Evolutionary conservation across 2,329 filamentous ascomycete species (phyloP), one percentile per base, ranked within the genome.

Genomic region (Chaetomium strumarium): DNA sequence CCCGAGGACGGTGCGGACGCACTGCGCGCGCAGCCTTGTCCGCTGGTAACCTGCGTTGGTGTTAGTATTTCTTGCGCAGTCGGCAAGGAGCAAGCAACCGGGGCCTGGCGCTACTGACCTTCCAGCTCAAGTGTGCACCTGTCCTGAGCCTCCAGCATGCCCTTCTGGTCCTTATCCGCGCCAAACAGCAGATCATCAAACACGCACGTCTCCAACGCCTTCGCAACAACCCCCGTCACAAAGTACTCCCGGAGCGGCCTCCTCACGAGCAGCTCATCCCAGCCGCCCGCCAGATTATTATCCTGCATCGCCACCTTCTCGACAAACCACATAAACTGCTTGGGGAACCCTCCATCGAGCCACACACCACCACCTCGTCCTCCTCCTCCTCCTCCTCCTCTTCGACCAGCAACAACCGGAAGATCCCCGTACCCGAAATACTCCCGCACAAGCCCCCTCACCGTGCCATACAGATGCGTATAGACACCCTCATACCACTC

Each of bases 111-210:
- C n/a, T n/a, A 48, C 44, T 52, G 34, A 57, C 49, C 52, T 36
- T 57, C 51, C 39, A 60, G 43, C 1, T 58, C n/a, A 11, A 68
- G 13, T 46, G 61, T 67, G n/a, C 56, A 55, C 24, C 52, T 12
- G 48, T 73, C 71, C 30, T 66, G 59, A 11, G 60, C 57, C 2
- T 62, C 53, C 19, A 75, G 58, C 46, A 66, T 62, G 0, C 49
- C 30, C 42, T 57, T 56, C 51, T 64, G 61, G 2, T n/a, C 2
- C 4, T 60, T n/a, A 2, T 55, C 57, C 5, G 66, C 71, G 30
- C 73, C 72, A 53, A 74, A 74, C 1, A 75, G 57, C 38, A 74
- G 59, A 37, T 66, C 62, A 36, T 64, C 64, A 51, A 71, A 71
- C 29, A 74, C 68, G 16, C 64, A 62, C 55, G 63, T 66, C 55